Evolutionary conservation across 2,329 filamentous ascomycete species (phyloP), one percentile per base, ranked within the genome.

Genomic region (Cadophora sp.): DNA sequence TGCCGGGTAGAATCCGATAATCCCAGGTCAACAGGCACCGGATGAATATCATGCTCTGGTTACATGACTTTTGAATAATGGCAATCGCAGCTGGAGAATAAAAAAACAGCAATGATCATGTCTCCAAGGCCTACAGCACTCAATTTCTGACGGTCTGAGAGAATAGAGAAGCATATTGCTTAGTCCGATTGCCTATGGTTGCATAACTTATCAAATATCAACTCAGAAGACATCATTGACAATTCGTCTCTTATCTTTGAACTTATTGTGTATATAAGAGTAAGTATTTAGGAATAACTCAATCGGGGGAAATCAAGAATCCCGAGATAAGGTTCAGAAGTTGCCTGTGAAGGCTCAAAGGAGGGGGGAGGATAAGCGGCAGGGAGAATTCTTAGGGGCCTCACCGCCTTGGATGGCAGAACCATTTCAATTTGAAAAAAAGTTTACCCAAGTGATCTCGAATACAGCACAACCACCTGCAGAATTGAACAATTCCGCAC

Each of bases 401-500:
- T 59, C 56, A 59, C 56, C 56, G 56, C 56, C 12, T 34, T 11
- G 56, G 11, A 16, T 26, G 51, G 65, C 51, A 63, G 59, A 51
- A 59, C 22, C 48, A 60, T 37, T 53, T 22, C 5, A 58, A 34
- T 37, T 53, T 63, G 24, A 31, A 62, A 68, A 68, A 68, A 65
- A 65, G 50, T 59, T 61, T 68, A 48, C 62, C 31, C 46, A 27
- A 46, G 34, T 34, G 43, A 19, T 9, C 40, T 37, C 55, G 26
- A 31, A 4, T 19, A 53, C 37, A 48, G 26, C 43, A 37, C 53
- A 50, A 31, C 26, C 50, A 64, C 14, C 12, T 64, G 53, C n/a
- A 26, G 6, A 12, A 37, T 48, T 50, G 27, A 66, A 66, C 50
- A 68, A 58, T 43, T 62, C 59, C 22, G 22, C 64, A 78, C 76